Evolutionary conservation across 2,329 filamentous ascomycete species (phyloP).

Genomic region (Exophiala aquamarina): DNA sequence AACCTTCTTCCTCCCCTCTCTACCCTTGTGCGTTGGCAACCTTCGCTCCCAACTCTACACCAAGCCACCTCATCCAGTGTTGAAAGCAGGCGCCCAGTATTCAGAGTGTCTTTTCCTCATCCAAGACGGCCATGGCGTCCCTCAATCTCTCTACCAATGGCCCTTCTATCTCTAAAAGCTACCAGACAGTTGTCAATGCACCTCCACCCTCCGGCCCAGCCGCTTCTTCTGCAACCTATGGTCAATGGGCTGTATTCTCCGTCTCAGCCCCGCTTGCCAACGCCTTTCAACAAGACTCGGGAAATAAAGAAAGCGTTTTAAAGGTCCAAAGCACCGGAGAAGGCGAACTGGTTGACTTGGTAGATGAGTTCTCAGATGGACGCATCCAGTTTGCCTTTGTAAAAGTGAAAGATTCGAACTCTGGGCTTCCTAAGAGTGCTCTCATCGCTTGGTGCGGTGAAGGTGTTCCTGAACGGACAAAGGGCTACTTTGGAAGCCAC

Average conservation of each 20-base stretch:
- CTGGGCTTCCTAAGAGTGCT: slow-evolving; percentile 82
- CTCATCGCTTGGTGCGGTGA: slow-evolving; percentile 97
- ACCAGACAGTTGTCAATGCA: slow-evolving; percentile 66
- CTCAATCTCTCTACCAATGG: slow-evolving; percentile 78
- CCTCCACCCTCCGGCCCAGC: slow-evolving; percentile 56
- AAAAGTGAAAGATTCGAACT: slow-evolving; percentile 95
- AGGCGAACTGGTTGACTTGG: slow-evolving; percentile 83
- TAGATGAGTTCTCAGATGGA: slow-evolving; percentile 96
- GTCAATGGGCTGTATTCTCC: slow-evolving; percentile 90
- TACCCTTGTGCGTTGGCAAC: too few relatives aligned
- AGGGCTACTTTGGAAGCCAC: slow-evolving; percentile 98
- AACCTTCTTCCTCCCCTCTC: too few relatives aligned
- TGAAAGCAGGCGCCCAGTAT: slow-evolving; percentile 4
- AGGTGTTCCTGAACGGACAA: slow-evolving; percentile 95
- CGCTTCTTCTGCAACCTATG: slow-evolving; percentile 74
- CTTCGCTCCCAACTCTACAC: too few relatives aligned
- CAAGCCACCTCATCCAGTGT: too few relatives aligned
- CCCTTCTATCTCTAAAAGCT: slow-evolving; percentile 75
- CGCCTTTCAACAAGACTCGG: slow-evolving; percentile 81
- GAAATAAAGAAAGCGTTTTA: slow-evolving; percentile 86
- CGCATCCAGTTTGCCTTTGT: slow-evolving; percentile 95
- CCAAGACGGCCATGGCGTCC: slow-evolving; percentile 63
- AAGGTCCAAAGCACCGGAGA: slow-evolving; percentile 94
- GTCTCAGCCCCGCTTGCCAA: slow-evolving; percentile 90
- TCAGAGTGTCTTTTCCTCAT: slow-evolving; percentile 3